A percentile compares a stretch with the other conserved stretches of the same genome.
Evolutionary conservation across 2,329 filamentous ascomycete genomes (phyloP).

Genomic region (Colletotrichum brevisporum): DNA sequence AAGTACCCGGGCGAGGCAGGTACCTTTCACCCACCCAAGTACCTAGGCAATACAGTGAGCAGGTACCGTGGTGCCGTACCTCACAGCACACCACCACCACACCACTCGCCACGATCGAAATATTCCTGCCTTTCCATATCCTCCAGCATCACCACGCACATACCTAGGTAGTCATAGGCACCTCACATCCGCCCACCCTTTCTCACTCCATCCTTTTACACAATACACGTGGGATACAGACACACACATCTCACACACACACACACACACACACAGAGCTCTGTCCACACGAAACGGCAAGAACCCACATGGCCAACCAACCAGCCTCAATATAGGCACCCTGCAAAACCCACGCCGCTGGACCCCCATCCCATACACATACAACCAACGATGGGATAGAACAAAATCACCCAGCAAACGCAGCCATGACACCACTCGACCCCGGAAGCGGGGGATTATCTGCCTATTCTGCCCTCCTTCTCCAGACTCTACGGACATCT

Average conservation of each 20-base stretch:
- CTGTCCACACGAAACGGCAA: background rate
- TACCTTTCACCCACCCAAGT: background rate
- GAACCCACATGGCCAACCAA: constrained; percentile 14
- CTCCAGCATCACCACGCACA: background rate
- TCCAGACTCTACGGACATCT: constrained; percentile 25
- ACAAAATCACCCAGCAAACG: constrained; percentile 9
- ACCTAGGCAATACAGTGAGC: background rate
- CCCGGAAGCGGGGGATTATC: constrained; percentile 23
- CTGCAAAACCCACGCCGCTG: constrained; percentile 22
- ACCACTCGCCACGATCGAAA: too few relatives aligned
- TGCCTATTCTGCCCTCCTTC: constrained; percentile 18
- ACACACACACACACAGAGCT: too few relatives aligned
- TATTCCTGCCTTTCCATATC: too few relatives aligned
- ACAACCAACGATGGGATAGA: too few relatives aligned
- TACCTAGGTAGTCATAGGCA: too few relatives aligned
- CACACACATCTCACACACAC: too few relatives aligned
- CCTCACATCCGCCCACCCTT: background rate
- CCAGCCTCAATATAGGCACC: background rate
- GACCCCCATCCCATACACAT: background rate
- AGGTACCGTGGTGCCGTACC: background rate
- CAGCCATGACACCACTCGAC: constrained; percentile 32
- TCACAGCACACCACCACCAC: background rate
- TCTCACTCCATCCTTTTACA: too few relatives aligned
- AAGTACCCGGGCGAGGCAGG: background rate
- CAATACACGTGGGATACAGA: too few relatives aligned